Conservation (phyloP, 2,329 filamentous ascomycete species). For the Calonectria montana region DNA sequence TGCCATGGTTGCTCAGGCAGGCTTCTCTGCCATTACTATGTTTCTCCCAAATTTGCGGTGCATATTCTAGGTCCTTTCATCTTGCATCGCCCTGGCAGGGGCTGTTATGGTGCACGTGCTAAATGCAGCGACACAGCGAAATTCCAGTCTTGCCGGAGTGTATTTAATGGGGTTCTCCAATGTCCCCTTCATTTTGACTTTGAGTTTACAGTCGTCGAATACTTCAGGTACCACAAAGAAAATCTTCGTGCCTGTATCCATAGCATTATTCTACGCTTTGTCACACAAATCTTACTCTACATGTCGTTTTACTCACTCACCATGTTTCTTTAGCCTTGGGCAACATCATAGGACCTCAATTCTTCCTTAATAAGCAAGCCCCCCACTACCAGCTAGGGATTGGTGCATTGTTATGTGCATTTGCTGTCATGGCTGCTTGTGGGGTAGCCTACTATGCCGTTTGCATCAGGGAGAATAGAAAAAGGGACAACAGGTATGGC, state of each 20-base stretch:
- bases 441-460: constrained; percentile 35
- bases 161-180: constrained; percentile 51
- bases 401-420: constrained; percentile 39
- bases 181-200: constrained; percentile 34
- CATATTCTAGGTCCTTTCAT: constrained; percentile 44
- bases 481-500: constrained; percentile 17
- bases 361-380: constrained; percentile 42
- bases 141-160: constrained; percentile 44
- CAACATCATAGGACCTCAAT: constrained; percentile 46
- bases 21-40: constrained; percentile 40
- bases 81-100: constrained; percentile 36
- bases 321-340: constrained; percentile 32
- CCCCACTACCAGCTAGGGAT: constrained; percentile 44
- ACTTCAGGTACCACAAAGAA: constrained; percentile 46
- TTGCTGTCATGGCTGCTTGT: constrained; percentile 36
- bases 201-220: constrained; percentile 46
- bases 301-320: background rate
- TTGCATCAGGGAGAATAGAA: constrained; percentile 39
- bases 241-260: constrained; percentile 42
- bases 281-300: background rate
- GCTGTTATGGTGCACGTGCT: constrained; percentile 43
- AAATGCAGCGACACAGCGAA: constrained; percentile 25
- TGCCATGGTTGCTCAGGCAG: constrained; percentile 41
- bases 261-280: constrained; percentile 43
- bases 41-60: constrained; percentile 45